Base-by-base conservation (phyloP, 169 alveolate genomes). In the Eimeria necatrix region DNA sequence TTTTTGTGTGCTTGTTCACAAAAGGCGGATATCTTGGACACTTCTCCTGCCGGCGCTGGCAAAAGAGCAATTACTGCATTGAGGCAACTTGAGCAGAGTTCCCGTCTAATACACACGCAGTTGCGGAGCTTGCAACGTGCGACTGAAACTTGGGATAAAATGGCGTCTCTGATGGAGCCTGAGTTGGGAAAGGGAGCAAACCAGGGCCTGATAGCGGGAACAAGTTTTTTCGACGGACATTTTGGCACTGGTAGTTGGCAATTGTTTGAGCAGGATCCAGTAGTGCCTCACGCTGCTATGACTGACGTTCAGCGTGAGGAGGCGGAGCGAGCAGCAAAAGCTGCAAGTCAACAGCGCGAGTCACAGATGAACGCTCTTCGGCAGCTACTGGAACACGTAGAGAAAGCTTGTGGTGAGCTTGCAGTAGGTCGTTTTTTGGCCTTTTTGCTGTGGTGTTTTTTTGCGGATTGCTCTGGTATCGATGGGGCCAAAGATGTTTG, bases 281-380 rank as follows among this genome's bases (percentile, higher is more conserved):
- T n/a, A 48, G 87, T 48, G 46, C 59, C 64, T 48, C 87, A 76
- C 64, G 87, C 87, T 18, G 87, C 87, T 53, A 52, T 83, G 91
- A 83, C 91, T 12, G 91, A 83, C 10, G 18, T 16, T 22, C 91
- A 83, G 56, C 18, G 24, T 18, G 52, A 83, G 60, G 74, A 56
- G 68, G 8, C 26, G 14, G 8, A 83, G 73, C 61, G 53, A 56
- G 91, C 71, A 4, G 76, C 76, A 41, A 74, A 53, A 53, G 24
- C 76, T 56, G 49, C 74, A 46, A 49, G 73, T 20, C 56, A 26
- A 74, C 52, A 53, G 74, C 74, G 76, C 22, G 53, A 26, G 91
- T 46, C 4, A 5, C 91, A 53, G 22, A 6, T 83, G 52, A 52
- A 83, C 6, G 16, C 48, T 51, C 52, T 83, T 8, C 4, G 46